Evolutionary conservation across 805 yeast species (phyloP), one percentile per base, ranked within the genome.

Genomic region (Wickerhamomyces ciferrii): DNA sequence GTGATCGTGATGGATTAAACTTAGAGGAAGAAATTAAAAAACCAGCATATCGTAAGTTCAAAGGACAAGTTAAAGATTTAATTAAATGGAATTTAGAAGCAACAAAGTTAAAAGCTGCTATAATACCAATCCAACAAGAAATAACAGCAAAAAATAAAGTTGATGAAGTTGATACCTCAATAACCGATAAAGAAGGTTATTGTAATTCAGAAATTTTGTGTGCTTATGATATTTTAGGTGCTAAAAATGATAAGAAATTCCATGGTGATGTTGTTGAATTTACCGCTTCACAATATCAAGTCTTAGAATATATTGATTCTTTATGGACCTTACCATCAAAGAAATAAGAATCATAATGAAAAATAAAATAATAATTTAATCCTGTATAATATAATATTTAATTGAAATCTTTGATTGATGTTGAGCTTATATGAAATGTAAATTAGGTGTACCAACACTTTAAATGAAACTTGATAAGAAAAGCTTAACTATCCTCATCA

Each of bases 151-250:
- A 39, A 36, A 52, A 48, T 23, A 24, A 46, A 18, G 41, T 50
- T 8, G 53, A 47, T 32, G 58, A 53, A 29, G 39, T 50, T 39
- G 49, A 46, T 3, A 36, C n/a, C 8, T 31, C 44, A 9, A 14
- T 53, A 8, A 44, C 47, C 14, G 43, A 50, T 42, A 25, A 50
- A n/a, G 42, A 43, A 39, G 50, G 47, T 1, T 47, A 50, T 32
- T 53, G 58, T 47, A 29, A 43, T 14, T 35, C 35, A 6, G 24
- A 45, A 25, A 47, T 48, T 2, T 46, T 46, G 50, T 53, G 58
- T 48, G 55, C 54, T 27, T 52, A 53, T 36, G 49, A 52, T 41
- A 21, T 53, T 8, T 25, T 53, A 11, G 55, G 46, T 3, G 55
- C 55, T 15, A 43, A 48, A 21, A 35, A 43, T 4, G 52, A 45